phyloP scores from a whole-genome alignment of 2,329 filamentous ascomycete species.

The Annulohypoxylon truncatum region DNA sequence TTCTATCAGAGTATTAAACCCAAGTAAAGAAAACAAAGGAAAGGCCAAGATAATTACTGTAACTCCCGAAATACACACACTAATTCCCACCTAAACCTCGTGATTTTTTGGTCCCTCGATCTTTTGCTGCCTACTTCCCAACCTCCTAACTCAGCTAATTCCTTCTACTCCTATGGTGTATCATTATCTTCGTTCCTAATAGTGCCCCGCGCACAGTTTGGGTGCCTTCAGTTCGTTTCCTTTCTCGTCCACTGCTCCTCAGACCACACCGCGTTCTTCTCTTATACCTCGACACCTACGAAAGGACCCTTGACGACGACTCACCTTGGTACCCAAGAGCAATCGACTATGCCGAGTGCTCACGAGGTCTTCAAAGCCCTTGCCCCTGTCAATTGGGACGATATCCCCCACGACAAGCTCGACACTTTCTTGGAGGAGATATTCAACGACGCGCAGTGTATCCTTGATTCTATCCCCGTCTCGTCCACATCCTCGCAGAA shows the following conservation, averaged over 20 bases:
- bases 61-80: too few species aligned
- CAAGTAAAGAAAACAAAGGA: background rate
- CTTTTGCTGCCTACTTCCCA: background rate
- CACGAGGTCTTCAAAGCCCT: conserved; percentile 67
- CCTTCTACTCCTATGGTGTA: background rate
- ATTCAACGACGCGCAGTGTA: conserved; percentile 74
- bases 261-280: background rate
- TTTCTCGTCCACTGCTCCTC: background rate
- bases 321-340: background rate
- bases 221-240: conserved; percentile 10
- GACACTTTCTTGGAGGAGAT: conserved; percentile 66
- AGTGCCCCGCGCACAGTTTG: conserved; percentile 12
- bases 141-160: background rate
- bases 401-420: conserved; percentile 58
- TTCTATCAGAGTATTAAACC: background rate
- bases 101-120: background rate
- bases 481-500: conserved; percentile 56
- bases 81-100: too few species aligned
- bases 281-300: conserved; percentile 10
- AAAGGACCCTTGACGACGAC: background rate
- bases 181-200: background rate
- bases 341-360: conserved; percentile 36
- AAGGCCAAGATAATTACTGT: background rate
- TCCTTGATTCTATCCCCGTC: conserved; percentile 81
- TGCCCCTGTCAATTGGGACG: conserved; percentile 62